Evolutionary conservation across 164 flowering plant species (phyloP).

Genomic region (Umbellularia californica): DNA sequence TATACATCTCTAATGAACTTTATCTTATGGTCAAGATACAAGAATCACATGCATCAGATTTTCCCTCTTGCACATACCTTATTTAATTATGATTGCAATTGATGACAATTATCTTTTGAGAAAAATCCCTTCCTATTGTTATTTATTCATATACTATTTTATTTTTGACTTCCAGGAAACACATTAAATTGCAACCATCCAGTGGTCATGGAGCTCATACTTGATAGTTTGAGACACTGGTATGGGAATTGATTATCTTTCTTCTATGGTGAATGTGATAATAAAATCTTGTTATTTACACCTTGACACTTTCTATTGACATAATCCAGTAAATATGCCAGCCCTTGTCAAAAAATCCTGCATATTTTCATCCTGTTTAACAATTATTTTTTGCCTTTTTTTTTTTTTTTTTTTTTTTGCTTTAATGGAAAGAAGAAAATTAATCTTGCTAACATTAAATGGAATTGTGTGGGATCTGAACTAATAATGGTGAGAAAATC

Average conservation of each 20-base stretch:
- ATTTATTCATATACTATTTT: not conserved
- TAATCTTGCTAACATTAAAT: not conserved
- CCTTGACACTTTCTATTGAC: not conserved
- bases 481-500: not conserved
- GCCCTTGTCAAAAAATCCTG: not conserved
- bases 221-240: conserved; percentile 98
- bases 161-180: conserved; percentile 57
- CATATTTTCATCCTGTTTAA: not conserved
- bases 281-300: not conserved
- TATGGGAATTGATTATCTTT: conserved; percentile 22
- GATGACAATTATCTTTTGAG: no score
- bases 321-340: not conserved
- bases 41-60: not conserved
- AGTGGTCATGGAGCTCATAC: conserved; percentile 91
- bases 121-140: no score
- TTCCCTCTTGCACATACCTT: no score
- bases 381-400: not conserved
- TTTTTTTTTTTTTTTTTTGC: not conserved
- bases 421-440: not conserved
- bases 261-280: not conserved
- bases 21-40: not conserved
- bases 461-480: not conserved
- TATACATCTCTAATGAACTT: not conserved
- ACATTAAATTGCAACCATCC: conserved; percentile 97
- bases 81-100: no score